A percentile compares a stretch with the other conserved stretches of the same genome.
Evolutionary conservation across 2,329 filamentous ascomycete genomes (phyloP).

Genomic region (Pseudogymnoascus sp.): DNA sequence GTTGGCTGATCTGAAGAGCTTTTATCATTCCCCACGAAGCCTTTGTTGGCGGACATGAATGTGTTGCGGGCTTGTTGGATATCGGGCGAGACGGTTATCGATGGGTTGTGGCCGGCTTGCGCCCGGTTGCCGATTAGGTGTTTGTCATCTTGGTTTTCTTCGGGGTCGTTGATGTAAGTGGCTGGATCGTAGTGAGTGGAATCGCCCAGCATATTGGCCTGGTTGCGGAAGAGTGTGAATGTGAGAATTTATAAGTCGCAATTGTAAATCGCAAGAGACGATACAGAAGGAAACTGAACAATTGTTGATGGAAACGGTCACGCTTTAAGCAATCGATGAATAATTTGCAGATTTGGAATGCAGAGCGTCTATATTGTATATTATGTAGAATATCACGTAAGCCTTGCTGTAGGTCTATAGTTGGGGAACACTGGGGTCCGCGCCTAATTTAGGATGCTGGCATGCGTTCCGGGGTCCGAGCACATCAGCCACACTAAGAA

Average conservation of each 20-base stretch:
- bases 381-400: conserved; percentile 8
- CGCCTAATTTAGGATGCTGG: not conserved
- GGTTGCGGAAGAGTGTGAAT: not conserved
- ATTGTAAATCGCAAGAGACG: not conserved
- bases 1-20: not conserved
- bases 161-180: not conserved
- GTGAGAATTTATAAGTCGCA: not conserved
- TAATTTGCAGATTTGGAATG: not conserved
- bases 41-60: conserved; percentile 1
- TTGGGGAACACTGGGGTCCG: not conserved
- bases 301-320: not conserved
- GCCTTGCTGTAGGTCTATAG: not conserved
- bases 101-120: not conserved
- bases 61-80: not conserved
- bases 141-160: not conserved
- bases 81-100: not conserved
- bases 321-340: not conserved
- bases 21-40: not conserved
- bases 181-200: conserved; percentile 2
- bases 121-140: not conserved
- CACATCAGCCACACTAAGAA: conserved; percentile 1
- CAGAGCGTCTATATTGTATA: not conserved
- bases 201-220: not conserved
- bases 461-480: not conserved
- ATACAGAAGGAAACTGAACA: not conserved